A percentile compares a stretch with the other conserved stretches of the same genome.
Evolutionary conservation across 768 basidiomycete species (phyloP).

Genomic region (Trametes cubensis): DNA sequence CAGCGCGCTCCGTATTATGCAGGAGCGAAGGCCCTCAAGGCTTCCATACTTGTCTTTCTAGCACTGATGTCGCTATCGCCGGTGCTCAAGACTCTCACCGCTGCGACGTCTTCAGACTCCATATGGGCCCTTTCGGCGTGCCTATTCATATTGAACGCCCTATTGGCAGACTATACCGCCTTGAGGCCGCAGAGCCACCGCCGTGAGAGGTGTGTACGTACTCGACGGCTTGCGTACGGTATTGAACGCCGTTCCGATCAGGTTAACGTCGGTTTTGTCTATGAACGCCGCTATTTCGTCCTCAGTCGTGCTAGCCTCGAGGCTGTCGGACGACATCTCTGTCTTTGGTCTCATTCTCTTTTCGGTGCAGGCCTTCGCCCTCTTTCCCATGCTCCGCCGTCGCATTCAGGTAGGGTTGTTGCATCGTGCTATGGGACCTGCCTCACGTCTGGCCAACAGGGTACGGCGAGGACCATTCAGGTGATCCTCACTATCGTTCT

Average conservation of each 20-base stretch:
- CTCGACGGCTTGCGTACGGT: slow-evolving; percentile 9
- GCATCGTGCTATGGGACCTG: not conserved
- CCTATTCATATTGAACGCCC: slow-evolving; percentile 78
- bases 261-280: slow-evolving; percentile 80
- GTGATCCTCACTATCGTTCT: slow-evolving; percentile 55
- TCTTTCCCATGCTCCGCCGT: slow-evolving; percentile 79
- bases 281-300: slow-evolving; percentile 93
- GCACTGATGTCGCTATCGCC: slow-evolving; percentile 89
- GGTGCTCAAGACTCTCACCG: slow-evolving; percentile 87
- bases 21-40: slow-evolving; percentile 78
- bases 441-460: slow-evolving; percentile 39
- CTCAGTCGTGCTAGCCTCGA: slow-evolving; percentile 90
- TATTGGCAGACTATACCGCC: slow-evolving; percentile 82
- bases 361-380: slow-evolving; percentile 80
- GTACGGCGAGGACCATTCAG: slow-evolving; percentile 49
- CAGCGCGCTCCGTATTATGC: slow-evolving; percentile 2
- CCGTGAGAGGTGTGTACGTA: slow-evolving; percentile 57
- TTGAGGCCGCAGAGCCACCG: slow-evolving; percentile 45
- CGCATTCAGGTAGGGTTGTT: slow-evolving; percentile 60
- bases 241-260: slow-evolving; percentile 33
- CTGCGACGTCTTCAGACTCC: slow-evolving; percentile 94
- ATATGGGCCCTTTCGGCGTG: slow-evolving; percentile 94
- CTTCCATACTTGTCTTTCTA: slow-evolving; percentile 84
- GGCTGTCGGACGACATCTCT: slow-evolving; percentile 77
- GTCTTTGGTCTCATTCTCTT: slow-evolving; percentile 90